Evolutionary conservation across 495 filamentous ascomycete species (phyloP), one percentile per base, ranked within the genome.

Genomic region (Podospora didyma): DNA sequence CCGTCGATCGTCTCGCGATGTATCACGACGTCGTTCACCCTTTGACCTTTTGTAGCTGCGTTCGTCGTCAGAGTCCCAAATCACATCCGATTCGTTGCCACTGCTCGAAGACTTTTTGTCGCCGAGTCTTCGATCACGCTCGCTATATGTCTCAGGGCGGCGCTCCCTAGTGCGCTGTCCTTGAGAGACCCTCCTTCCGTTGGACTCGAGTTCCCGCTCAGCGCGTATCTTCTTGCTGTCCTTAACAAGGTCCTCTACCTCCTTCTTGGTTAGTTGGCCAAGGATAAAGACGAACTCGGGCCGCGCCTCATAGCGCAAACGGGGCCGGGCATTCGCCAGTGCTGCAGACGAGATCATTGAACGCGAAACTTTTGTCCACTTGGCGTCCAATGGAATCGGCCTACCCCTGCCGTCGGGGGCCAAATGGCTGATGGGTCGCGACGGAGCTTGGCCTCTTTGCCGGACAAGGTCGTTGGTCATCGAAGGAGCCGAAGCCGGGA

Each of bases 341-440:
- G 86, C 84, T 54, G 86, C 83, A 4, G 86, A 84, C 17, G 86
- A 88, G 24, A 90, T 82, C 0, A 87, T 70, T 3, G 73, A 66
- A 31, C 87, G 80, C 44, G 81, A 77, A 59, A 90, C 86, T 66
- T 82, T 85, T 17, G 87, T 90, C 87, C 87, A 90, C 23, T 81
- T 83, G 0, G 86, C 87, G 42, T 85, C 80, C 4, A 81, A 70
- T 0, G 85, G 84, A 31, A 90, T 88, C 34, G 82, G 82, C 34
- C 79, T 75, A 14, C 81, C 82, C 14, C 72, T 66, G 35, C 74
- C 71, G 53, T 85, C 82, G 1, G 79, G 80, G 1, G 70, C 77
- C 1, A 82, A 60, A 28, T 55, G 57, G 50, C 59, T 68, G 46
- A 47, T 55, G 46, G 58, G 61, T 10, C 57, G 59, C 14, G 60